A percentile compares a stretch with the other conserved stretches of the same genome.
These are phyloP conservation scores for Amauroascus niger DNA, from an alignment of 2,329 filamentous ascomycete genomes.

Conservation along the genomic window DNA sequence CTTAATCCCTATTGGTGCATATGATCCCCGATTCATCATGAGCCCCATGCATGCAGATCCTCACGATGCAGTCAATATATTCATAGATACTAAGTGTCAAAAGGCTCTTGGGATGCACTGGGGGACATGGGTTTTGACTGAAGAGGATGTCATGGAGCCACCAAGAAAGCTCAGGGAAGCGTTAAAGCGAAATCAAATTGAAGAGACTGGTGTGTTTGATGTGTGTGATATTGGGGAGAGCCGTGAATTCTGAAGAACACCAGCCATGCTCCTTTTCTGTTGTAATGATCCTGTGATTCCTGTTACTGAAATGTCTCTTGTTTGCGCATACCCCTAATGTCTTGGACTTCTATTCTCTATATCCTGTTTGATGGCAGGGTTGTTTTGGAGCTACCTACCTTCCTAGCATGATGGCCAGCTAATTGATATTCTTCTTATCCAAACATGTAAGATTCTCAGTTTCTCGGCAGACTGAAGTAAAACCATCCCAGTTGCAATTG, in stretches of 20 bases:
- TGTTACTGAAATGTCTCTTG: neutral
- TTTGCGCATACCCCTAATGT: neutral
- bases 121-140: slow-evolving; percentile 78
- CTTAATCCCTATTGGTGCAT: slow-evolving; percentile 87
- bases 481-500: no score
- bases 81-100: slow-evolving; percentile 68
- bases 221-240: slow-evolving; percentile 78
- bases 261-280: neutral
- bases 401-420: neutral
- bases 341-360: neutral
- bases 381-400: neutral
- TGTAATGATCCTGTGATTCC: neutral
- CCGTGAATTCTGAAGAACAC: slow-evolving; percentile 54
- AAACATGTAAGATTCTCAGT: neutral
- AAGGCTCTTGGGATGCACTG: slow-evolving; percentile 81
- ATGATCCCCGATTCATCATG: slow-evolving; percentile 56
- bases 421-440: neutral
- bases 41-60: slow-evolving; percentile 79
- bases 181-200: slow-evolving; percentile 55
- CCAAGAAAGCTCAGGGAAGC: slow-evolving; percentile 63
- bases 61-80: slow-evolving; percentile 80
- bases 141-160: slow-evolving; percentile 77
- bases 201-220: slow-evolving; percentile 67
- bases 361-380: neutral
- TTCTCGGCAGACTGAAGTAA: no score